Evolutionary conservation across 2,329 filamentous ascomycete genomes (phyloP).

Genomic region (Zymoseptoria pseudotritici): DNA sequence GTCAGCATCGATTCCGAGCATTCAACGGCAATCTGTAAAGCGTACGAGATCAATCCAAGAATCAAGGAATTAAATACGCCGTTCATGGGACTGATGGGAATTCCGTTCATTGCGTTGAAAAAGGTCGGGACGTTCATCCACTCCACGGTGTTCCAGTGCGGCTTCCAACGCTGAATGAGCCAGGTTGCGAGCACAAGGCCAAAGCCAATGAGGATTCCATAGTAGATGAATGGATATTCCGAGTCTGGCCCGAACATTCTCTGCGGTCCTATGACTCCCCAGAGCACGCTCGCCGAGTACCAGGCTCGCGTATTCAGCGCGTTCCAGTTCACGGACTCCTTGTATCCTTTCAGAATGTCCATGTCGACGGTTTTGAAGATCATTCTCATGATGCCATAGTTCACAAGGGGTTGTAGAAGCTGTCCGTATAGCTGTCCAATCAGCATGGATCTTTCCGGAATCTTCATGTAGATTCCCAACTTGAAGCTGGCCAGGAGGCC

Average conservation of each 20-base stretch:
- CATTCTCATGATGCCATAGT: conserved; percentile 28
- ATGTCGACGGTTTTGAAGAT: conserved; percentile 33
- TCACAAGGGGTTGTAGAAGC: conserved; percentile 13
- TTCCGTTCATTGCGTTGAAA: conserved; percentile 8
- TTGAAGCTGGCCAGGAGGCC: conserved; percentile 32
- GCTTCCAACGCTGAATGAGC: conserved; percentile 7
- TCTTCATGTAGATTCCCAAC: conserved; percentile 35
- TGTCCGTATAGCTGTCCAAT: conserved; percentile 31
- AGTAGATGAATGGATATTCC: conserved; percentile 11
- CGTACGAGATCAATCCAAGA: conserved; percentile 5
- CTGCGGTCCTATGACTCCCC: conserved; percentile 31
- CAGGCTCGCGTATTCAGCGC: conserved; percentile 8
- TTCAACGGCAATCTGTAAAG: not conserved
- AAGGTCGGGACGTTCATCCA: conserved; percentile 7
- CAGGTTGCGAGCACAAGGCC: conserved; percentile 8
- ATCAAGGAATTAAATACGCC: conserved; percentile 7
- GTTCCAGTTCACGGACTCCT: conserved; percentile 7
- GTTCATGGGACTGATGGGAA: conserved; percentile 9
- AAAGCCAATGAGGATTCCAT: conserved; percentile 10
- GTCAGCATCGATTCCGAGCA: not conserved
- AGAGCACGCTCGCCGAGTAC: conserved; percentile 26
- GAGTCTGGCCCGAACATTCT: conserved; percentile 10
- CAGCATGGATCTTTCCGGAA: conserved; percentile 33
- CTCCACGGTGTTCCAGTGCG: conserved; percentile 10
- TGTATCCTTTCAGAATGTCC: conserved; percentile 22